Percentiles rank a stretch among this genome's conserved stretches.
These are phyloP conservation scores for Prunella vulgaris DNA, from an alignment of 257 asterid species.

Conservation along the genomic window DNA sequence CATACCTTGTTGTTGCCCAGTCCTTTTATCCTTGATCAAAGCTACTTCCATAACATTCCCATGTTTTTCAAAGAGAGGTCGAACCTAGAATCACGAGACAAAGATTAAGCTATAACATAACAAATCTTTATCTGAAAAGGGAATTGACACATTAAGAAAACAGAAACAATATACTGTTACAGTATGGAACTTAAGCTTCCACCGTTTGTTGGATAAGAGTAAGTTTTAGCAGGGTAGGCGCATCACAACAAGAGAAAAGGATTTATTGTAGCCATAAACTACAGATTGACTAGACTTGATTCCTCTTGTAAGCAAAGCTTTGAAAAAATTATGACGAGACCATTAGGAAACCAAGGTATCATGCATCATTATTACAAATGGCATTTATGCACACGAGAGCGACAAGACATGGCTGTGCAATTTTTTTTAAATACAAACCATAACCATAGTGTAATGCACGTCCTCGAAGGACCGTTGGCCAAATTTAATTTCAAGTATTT, in stretches of 20 bases:
- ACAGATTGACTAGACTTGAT: not conserved
- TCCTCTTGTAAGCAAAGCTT: not conserved
- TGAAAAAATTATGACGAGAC: not conserved
- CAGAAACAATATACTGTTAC: not conserved
- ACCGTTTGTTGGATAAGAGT: not conserved
- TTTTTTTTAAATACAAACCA: not conserved
- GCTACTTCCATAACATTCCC: constrained; percentile 91
- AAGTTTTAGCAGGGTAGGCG: not conserved
- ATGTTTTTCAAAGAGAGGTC: constrained; percentile 77
- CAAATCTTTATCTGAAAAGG: not conserved
- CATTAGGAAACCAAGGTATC: not conserved
- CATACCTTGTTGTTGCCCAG: constrained; percentile 98
- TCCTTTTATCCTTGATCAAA: constrained; percentile 85
- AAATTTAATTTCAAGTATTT: constrained; percentile 3
- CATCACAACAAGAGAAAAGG: not conserved
- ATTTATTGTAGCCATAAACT: not conserved
- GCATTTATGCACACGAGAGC: not conserved
- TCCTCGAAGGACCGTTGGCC: not conserved
- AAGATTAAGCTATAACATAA: constrained; percentile 4
- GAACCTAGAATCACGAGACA: constrained; percentile 51
- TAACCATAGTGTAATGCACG: not conserved
- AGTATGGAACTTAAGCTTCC: constrained; percentile 3
- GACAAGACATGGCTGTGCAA: not conserved
- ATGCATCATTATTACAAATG: not conserved
- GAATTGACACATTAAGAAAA: not conserved